Evolutionary conservation across 192 early-diverging fungal species (phyloP).

Genomic region (Radiomyces spectabilis): DNA sequence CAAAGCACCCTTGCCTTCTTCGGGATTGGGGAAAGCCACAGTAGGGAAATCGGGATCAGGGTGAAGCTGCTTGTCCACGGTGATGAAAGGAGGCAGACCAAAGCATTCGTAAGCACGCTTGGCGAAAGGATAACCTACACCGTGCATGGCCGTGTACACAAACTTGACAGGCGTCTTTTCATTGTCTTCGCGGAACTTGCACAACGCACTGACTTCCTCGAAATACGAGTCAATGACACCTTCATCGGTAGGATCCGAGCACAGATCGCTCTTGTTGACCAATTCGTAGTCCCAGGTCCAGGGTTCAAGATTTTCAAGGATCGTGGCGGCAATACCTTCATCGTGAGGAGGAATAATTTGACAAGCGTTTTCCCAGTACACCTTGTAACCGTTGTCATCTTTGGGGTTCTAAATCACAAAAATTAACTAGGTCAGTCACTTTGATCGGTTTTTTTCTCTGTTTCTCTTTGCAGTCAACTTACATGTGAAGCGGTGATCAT

Average conservation of each 20-base stretch:
- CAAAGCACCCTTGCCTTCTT: slow-evolving; percentile 84
- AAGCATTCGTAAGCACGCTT: slow-evolving; percentile 59
- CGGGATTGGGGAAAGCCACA: slow-evolving; percentile 78
- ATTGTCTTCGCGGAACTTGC: slow-evolving; percentile 29
- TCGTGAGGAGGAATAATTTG: slow-evolving; percentile 92
- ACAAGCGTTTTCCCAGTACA: slow-evolving; percentile 82
- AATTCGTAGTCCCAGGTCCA: slow-evolving; percentile 63
- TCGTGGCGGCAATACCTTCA: slow-evolving; percentile 66
- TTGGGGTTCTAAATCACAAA: slow-evolving; percentile 70
- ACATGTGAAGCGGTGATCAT: slow-evolving; percentile 94
- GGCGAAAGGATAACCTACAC: slow-evolving; percentile 79
- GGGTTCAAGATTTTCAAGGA: slow-evolving; percentile 57
- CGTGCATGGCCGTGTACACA: slow-evolving; percentile 95
- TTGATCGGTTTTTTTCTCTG: background rate
- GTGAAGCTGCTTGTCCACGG: slow-evolving; percentile 56
- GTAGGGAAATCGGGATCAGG: slow-evolving; percentile 93
- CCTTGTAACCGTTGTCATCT: slow-evolving; percentile 88
- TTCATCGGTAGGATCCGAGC: slow-evolving; percentile 47
- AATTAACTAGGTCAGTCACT: background rate
- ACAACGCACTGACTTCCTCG: slow-evolving; percentile 40
- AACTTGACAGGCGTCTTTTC: slow-evolving; percentile 45
- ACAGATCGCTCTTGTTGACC: slow-evolving; percentile 41
- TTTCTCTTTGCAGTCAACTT: slow-evolving; percentile 11
- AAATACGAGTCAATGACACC: slow-evolving; percentile 69
- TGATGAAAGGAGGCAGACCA: slow-evolving; percentile 56